Evolutionary conservation across 768 basidiomycete genomes (phyloP).

Genomic region (Tricholoma bakamatsutake): DNA sequence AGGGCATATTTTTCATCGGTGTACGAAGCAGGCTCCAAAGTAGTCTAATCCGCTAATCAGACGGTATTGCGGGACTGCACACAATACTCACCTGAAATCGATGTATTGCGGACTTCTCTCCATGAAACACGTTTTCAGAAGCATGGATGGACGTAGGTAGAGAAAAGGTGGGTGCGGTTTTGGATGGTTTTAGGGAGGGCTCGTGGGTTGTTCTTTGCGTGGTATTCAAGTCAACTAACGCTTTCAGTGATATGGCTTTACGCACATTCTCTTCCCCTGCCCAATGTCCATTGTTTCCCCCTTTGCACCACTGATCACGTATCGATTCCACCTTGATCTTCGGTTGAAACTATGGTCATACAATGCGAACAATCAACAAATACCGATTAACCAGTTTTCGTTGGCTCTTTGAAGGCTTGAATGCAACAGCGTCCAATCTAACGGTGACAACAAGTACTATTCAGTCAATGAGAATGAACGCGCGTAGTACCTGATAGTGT

Average conservation of each 20-base stretch:
- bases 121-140: slow-evolving; percentile 39
- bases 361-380: slow-evolving; percentile 3
- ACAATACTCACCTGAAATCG: slow-evolving; percentile 49
- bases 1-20: slow-evolving; percentile 78
- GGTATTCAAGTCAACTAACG: background rate
- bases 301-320: slow-evolving; percentile 43
- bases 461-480: slow-evolving; percentile 2
- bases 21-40: slow-evolving; percentile 69
- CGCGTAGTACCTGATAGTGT: slow-evolving; percentile 73
- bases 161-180: slow-evolving; percentile 30
- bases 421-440: slow-evolving; percentile 62
- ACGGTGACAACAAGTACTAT: background rate
- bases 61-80: background rate
- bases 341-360: slow-evolving; percentile 1
- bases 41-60: slow-evolving; percentile 45
- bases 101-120: slow-evolving; percentile 33
- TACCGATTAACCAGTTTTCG: slow-evolving; percentile 71
- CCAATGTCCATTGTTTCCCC: slow-evolving; percentile 23
- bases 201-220: background rate
- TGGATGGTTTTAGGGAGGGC: slow-evolving; percentile 1
- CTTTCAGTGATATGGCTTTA: background rate
- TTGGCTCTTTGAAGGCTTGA: slow-evolving; percentile 69
- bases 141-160: slow-evolving; percentile 48
- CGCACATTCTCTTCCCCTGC: slow-evolving; percentile 5
- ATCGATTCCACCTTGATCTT: slow-evolving; percentile 63